phyloP scores from a whole-genome alignment of 2,329 filamentous ascomycete genomes.

The Fusarium guadeloupense region DNA sequence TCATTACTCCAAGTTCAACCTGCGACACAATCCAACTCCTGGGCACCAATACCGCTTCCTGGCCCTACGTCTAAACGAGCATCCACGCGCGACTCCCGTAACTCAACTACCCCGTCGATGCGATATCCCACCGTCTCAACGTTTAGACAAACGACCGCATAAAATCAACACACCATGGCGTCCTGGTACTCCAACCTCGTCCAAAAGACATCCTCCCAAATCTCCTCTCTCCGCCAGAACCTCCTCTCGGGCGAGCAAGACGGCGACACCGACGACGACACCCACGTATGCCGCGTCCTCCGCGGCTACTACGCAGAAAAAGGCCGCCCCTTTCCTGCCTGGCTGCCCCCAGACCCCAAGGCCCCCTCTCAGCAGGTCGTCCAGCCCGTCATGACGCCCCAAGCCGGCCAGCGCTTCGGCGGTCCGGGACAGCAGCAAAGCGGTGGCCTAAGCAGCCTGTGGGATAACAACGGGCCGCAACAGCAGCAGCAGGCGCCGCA shows the following conservation, averaged over 20 bases:
- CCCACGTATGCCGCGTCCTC: constrained; percentile 91
- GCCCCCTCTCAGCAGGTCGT: constrained; percentile 59
- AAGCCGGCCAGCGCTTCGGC: constrained; percentile 65
- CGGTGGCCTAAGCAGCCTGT: constrained; percentile 64
- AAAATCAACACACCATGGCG: constrained; percentile 65
- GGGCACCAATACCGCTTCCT: constrained; percentile 1
- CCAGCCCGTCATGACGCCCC: constrained; percentile 62
- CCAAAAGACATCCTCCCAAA: constrained; percentile 71
- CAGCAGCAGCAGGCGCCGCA: constrained; percentile 48
- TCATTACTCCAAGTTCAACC: not conserved
- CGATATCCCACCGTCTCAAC: not conserved
- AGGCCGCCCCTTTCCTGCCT: constrained; percentile 79
- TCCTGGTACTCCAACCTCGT: constrained; percentile 83
- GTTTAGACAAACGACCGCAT: not conserved
- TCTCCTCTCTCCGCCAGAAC: constrained; percentile 73
- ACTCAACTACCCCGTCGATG: not conserved
- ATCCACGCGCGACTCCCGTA: constrained; percentile 2
- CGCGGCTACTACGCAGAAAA: constrained; percentile 94
- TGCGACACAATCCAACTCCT: not conserved
- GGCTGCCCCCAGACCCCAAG: constrained; percentile 93
- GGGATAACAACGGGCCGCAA: constrained; percentile 58
- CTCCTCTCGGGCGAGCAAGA: constrained; percentile 73
- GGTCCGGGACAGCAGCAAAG: constrained; percentile 48
- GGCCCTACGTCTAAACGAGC: constrained; percentile 2
- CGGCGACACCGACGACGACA: constrained; percentile 86